Base-by-base conservation (phyloP, 208 protist species). In the Wallacemonas sp. region DNA sequence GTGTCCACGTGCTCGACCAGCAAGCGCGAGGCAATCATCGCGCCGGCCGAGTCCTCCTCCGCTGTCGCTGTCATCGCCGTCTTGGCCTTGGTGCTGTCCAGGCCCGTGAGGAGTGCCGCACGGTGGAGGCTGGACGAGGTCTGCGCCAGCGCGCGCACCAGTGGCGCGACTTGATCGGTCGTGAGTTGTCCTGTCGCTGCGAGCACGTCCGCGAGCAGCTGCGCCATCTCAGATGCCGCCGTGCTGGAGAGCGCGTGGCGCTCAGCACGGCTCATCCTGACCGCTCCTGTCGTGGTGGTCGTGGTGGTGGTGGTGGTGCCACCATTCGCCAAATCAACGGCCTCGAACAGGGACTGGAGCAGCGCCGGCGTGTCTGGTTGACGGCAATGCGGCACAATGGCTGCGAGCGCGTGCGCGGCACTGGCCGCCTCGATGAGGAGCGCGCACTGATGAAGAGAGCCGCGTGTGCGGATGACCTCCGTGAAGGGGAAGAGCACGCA, bases 401-500 rank as follows among this genome's bases (percentile, higher is more conserved):
- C 49, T 39, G 73, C 18, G 63, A 92, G 79, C 11, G 84, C 32
- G 52, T 76, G 86, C n/a, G 86, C 76, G 11, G 55, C 66, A 49
- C 74, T 76, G 14, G 79, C 79, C 12, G 79, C 70, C 48, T 92
- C 86, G 44, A 92, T 71, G 1, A 92, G 44, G 33, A 80, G 65
- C 2, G 72, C 76, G 14, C 77, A 77, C 11, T 74, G 70, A 26
- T 77, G 75, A 38, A 88, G 61, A 0, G 69, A 26, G 59, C 57
- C 44, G 64, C 64, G 57, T 1, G 63, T 22, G 7, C 38, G 29
- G 1, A 65, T 26, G 11, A 86, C 70, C 7, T 68, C 44, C 8
- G 55, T 71, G 71, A 93, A 90, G n/a, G 76, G 76, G n/a, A 50
- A 36, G n/a, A 63, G 41, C 41, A 92, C 54, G 72, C 81, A 84